Conservation (phyloP, 2,329 filamentous ascomycete genomes). For the Neoscytalidium dimidiatum region DNA sequence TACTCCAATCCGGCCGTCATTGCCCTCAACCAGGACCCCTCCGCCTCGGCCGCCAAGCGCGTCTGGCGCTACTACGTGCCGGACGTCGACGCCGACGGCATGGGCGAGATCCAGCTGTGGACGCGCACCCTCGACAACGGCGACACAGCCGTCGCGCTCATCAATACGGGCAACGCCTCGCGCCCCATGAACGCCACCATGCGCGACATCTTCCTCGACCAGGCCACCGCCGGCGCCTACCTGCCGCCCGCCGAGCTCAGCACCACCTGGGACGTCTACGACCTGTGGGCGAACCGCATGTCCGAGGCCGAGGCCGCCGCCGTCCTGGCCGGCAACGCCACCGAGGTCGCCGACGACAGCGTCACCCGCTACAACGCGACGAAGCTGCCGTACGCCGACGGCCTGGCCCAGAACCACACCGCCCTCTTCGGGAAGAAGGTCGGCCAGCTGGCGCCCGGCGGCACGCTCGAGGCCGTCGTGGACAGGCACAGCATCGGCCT, state of each 20-base stretch:
- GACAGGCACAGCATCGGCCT: slow-evolving; percentile 53
- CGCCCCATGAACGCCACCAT: slow-evolving; percentile 53
- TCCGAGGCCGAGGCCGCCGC: slow-evolving; percentile 44
- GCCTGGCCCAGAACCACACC: slow-evolving; percentile 44
- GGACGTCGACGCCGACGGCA: slow-evolving; percentile 44
- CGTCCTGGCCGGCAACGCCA: slow-evolving; percentile 46
- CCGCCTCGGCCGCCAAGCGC: slow-evolving; percentile 44
- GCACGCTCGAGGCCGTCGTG: slow-evolving; percentile 48
- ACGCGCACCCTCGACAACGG: slow-evolving; percentile 49
- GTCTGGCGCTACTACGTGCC: slow-evolving; percentile 48
- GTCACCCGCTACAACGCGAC: slow-evolving; percentile 51
- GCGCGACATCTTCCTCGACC: slow-evolving; percentile 55
- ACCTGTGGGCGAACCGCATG: slow-evolving; percentile 61
- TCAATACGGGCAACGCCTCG: slow-evolving; percentile 51
- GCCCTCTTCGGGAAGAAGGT: slow-evolving; percentile 50
- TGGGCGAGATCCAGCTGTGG: slow-evolving; percentile 54
- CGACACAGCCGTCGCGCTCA: slow-evolving; percentile 51
- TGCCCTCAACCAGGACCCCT: slow-evolving; percentile 52
- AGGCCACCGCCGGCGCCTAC: slow-evolving; percentile 44
- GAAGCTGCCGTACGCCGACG: slow-evolving; percentile 50
- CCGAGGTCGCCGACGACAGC: slow-evolving; percentile 31
- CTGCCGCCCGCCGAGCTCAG: slow-evolving; percentile 41
- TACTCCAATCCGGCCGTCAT: slow-evolving; percentile 52
- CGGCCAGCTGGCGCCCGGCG: slow-evolving; percentile 41
- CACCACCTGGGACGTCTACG: slow-evolving; percentile 54